Conservation (phyloP, 1,284 basidiomycete genomes). For the Phellopilus nigrolimitatus region DNA sequence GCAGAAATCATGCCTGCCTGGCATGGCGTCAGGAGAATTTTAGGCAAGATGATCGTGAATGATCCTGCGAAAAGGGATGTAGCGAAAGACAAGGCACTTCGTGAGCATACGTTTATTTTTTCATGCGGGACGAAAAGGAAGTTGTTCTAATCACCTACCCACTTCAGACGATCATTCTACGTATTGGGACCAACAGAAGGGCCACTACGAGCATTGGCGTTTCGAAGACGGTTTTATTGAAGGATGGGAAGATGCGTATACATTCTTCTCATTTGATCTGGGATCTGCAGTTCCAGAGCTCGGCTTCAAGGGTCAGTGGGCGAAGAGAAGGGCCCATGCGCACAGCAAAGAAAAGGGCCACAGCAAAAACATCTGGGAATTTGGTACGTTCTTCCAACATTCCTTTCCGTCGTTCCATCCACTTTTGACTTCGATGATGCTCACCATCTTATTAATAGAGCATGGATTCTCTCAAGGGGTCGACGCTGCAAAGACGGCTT, state of each 20-base stretch:
- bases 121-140: conserved; percentile 41
- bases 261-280: conserved; percentile 39
- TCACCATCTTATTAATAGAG: no score
- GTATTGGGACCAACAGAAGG: conserved; percentile 55
- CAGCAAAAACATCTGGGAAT: conserved; percentile 55
- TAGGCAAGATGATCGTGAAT: conserved; percentile 18
- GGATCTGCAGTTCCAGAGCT: conserved; percentile 42
- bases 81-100: conserved; percentile 36
- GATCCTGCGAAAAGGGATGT: conserved; percentile 31
- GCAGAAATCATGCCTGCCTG: conserved; percentile 56
- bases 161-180: no score
- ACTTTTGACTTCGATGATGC: no score
- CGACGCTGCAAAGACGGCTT: conserved; percentile 24
- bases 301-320: conserved; percentile 60
- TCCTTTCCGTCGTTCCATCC: not conserved
- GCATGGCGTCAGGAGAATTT: conserved; percentile 35
- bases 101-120: no score
- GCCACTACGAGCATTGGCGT: conserved; percentile 58
- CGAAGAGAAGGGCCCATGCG: conserved; percentile 42
- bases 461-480: conserved; percentile 43
- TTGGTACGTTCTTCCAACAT: conserved; percentile 36
- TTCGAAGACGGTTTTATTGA: conserved; percentile 61
- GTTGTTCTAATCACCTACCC: no score
- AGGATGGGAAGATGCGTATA: conserved; percentile 70
- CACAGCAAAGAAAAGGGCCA: conserved; percentile 38